phyloP scores from a whole-genome alignment of 208 protist genomes.

The Trypanosomatidae sp. region DNA sequence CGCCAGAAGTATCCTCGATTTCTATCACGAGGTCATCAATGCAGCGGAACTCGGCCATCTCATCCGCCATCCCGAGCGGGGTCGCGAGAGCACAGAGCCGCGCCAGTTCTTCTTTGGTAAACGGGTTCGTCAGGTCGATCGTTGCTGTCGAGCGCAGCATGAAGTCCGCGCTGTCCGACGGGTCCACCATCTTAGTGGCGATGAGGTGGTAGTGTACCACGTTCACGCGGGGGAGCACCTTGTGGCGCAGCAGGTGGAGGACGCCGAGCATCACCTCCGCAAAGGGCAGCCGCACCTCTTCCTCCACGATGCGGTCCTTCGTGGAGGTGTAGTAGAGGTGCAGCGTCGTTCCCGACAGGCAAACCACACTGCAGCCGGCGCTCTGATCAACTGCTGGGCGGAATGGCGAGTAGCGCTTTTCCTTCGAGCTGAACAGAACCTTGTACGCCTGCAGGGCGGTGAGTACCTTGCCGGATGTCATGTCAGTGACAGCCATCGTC shows the following conservation, averaged over 20 bases:
- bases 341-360: conserved; percentile 63
- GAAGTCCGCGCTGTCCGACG: conserved; percentile 17
- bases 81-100: conserved; percentile 56
- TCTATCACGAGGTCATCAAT: conserved; percentile 72
- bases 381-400: conserved; percentile 64
- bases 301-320: conserved; percentile 66
- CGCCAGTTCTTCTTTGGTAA: conserved; percentile 53
- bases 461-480: conserved; percentile 48
- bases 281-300: conserved; percentile 76
- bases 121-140: conserved; percentile 70
- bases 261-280: conserved; percentile 82
- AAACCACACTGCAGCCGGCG: conserved; percentile 73
- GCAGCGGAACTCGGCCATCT: conserved; percentile 54
- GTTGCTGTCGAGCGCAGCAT: conserved; percentile 41
- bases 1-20: conserved; percentile 48
- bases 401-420: conserved; percentile 59
- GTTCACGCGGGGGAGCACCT: conserved; percentile 66
- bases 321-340: conserved; percentile 86
- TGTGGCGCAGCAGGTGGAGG: conserved; percentile 56
- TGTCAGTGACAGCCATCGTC: conserved; percentile 49
- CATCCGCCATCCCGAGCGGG: conserved; percentile 64
- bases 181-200: conserved; percentile 50
- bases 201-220: conserved; percentile 85
- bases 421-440: conserved; percentile 52
- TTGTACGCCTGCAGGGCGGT: conserved; percentile 64